phyloP scores from a whole-genome alignment of 768 basidiomycete species.

The Auriscalpium microsporum region DNA sequence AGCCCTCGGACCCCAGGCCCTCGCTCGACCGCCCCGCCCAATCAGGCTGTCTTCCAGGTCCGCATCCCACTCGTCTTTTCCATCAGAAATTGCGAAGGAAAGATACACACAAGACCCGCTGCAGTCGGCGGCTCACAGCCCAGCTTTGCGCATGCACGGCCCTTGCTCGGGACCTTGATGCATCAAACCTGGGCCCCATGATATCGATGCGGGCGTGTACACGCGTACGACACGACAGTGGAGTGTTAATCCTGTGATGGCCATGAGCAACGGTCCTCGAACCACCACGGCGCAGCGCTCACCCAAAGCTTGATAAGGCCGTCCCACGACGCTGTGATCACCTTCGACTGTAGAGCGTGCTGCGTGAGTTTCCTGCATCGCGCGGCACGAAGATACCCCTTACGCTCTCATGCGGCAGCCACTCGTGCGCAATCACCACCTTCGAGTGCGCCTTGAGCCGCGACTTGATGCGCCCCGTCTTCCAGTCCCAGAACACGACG shows the following conservation, averaged over 20 bases:
- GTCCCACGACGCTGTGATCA: conserved; percentile 97
- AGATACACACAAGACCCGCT: no score
- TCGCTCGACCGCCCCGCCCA: no score
- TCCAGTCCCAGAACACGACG: conserved; percentile 99
- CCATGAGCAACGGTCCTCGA: conserved; percentile 1
- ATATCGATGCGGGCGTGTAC: not conserved
- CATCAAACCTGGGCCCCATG: not conserved
- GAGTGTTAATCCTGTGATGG: conserved; percentile 10
- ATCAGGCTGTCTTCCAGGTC: no score
- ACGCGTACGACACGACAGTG: not conserved
- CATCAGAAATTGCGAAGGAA: no score
- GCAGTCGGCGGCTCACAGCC: no score
- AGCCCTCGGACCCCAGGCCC: no score
- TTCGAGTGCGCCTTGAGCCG: conserved; percentile 83
- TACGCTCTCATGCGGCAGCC: conserved; percentile 96
- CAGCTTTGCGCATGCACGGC: not conserved
- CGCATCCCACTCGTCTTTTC: no score
- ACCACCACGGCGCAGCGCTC: conserved; percentile 19
- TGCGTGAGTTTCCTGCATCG: not conserved
- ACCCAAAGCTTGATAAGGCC: conserved; percentile 98
- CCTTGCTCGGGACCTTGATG: not conserved
- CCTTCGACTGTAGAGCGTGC: conserved; percentile 63
- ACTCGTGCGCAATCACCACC: conserved; percentile 96
- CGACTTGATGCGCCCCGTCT: conserved; percentile 92
- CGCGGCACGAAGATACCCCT: conserved; percentile 7